Base-by-base conservation (phyloP, 306 rosid genomes). In the Quercus suber region DNA sequence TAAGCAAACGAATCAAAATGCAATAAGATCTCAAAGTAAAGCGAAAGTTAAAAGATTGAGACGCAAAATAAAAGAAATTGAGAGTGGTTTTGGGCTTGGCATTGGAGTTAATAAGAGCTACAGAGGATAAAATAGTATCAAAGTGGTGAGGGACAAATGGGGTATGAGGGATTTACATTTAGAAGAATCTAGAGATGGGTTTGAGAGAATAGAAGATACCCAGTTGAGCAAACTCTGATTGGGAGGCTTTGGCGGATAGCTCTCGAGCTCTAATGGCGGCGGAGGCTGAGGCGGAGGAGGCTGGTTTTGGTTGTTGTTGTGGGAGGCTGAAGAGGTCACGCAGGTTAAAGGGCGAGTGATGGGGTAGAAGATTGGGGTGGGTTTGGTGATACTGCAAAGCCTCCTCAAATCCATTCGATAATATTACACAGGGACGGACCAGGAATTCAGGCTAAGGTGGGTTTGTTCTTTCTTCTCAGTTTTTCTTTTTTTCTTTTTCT, bases 21-120 rank as follows among this genome's bases (percentile, higher is more conserved):
- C 97, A 92, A 30, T 88, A 88, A 0, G 97, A 89, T 7, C 92
- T 86, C 61, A 84, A 65, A n/a, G 89, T 79, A 89, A 92, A 92
- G 8, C 59, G 85, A 63, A 89, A 92, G 61, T 77, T 82, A 68
- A 72, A 89, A 15, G 45, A 75, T 19, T 57, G 56, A 7, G 88
- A 19, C 10, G 94, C 92, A 45, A 88, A 84, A 84, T 81, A 85
- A 73, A 92, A 89, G 76, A 92, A 92, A 14, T 87, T 64, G 18
- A 82, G 86, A 10, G 90, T 82, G 1, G 94, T 89, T 79, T 69
- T 87, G 82, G 81, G 92, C 85, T 92, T 87, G 63, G 79, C 81
- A 68, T 75, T 73, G 75, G 79, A 75, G 30, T 84, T 79, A 71
- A 87, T 58, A 41, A 41, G 45, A 41, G 45, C 45, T 2, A 41